These are phyloP conservation scores for Clavulina sp. DNA, from an alignment of 768 basidiomycete species.

Conservation along the genomic window DNA sequence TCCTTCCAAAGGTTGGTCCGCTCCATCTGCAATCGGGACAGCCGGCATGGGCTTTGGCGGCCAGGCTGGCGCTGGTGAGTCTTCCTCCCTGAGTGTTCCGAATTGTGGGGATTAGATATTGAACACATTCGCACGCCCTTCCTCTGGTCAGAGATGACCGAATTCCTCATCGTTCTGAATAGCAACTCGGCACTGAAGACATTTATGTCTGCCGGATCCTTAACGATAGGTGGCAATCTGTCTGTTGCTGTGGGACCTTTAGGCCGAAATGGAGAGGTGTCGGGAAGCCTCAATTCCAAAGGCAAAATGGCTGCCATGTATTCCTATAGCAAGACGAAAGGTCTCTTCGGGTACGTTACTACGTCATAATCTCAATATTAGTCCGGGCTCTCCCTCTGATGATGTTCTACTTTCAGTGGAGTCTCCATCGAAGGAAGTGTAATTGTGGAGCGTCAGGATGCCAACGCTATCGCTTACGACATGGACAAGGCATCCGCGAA, in stretches of 20 bases:
- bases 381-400: not conserved
- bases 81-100: not conserved
- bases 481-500: slow-evolving; percentile 38
- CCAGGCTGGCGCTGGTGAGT: slow-evolving; percentile 21
- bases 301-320: slow-evolving; percentile 92
- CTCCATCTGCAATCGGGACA: slow-evolving; percentile 87
- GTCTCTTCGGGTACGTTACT: slow-evolving; percentile 69
- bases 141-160: slow-evolving; percentile 56
- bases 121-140: not conserved
- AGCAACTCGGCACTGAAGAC: slow-evolving; percentile 49
- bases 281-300: slow-evolving; percentile 61
- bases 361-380: not conserved
- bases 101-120: not conserved
- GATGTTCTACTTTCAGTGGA: no score
- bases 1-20: slow-evolving; percentile 55
- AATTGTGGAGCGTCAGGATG: slow-evolving; percentile 74
- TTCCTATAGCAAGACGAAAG: slow-evolving; percentile 81
- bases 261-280: slow-evolving; percentile 39
- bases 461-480: slow-evolving; percentile 72
- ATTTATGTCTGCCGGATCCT: slow-evolving; percentile 87
- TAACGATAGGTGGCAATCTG: slow-evolving; percentile 82
- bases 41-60: slow-evolving; percentile 81
- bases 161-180: slow-evolving; percentile 81
- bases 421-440: slow-evolving; percentile 35
- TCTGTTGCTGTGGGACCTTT: slow-evolving; percentile 32